Conservation (phyloP, 805 yeast genomes). For the Monosporozyma siamensis region DNA sequence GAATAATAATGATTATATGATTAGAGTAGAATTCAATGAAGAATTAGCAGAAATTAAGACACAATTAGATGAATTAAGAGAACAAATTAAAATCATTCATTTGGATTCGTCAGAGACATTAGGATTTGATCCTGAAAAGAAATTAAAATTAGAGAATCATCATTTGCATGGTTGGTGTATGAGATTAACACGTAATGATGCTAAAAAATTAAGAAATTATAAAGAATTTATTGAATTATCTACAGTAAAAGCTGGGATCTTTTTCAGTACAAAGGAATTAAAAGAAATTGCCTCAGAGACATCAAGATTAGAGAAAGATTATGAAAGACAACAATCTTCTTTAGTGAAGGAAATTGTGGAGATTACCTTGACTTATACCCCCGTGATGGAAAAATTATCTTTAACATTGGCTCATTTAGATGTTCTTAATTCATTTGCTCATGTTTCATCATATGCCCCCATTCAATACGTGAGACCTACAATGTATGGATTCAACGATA, state of each 20-base stretch:
- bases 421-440: constrained; percentile 79
- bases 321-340: constrained; percentile 64
- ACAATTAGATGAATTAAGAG: constrained; percentile 45
- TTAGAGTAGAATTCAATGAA: constrained; percentile 85
- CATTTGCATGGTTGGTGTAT: constrained; percentile 90
- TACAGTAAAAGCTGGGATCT: constrained; percentile 93
- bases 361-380: constrained; percentile 73
- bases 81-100: constrained; percentile 52
- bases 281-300: constrained; percentile 51
- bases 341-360: constrained; percentile 76
- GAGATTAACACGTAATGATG: constrained; percentile 84
- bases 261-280: constrained; percentile 67
- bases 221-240: constrained; percentile 66
- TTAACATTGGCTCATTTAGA: constrained; percentile 64
- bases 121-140: constrained; percentile 75
- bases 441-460: constrained; percentile 74
- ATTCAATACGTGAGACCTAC: constrained; percentile 69
- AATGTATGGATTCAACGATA: constrained; percentile 41
- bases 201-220: constrained; percentile 55
- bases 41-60: constrained; percentile 51
- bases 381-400: constrained; percentile 63
- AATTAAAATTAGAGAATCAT: constrained; percentile 81
- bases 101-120: constrained; percentile 61
- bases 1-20: constrained; percentile 64
- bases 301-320: constrained; percentile 50